phyloP scores from a whole-genome alignment of 2,329 filamentous ascomycete genomes.

The Cercospora berteroae region DNA sequence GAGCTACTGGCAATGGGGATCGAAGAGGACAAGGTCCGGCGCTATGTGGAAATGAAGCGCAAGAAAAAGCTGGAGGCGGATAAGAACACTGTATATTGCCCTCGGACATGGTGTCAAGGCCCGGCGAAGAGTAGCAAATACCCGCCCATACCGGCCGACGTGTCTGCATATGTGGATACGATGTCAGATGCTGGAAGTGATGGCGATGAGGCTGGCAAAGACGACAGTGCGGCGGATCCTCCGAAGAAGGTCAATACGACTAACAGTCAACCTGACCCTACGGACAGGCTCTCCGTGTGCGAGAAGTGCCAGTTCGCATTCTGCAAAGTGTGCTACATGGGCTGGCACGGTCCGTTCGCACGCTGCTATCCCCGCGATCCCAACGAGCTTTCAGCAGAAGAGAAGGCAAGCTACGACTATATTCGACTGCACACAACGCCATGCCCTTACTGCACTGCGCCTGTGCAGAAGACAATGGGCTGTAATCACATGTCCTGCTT shows the following conservation, averaged over 20 bases:
- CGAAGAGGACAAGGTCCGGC: slow-evolving; percentile 67
- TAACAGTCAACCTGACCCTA: slow-evolving; percentile 28
- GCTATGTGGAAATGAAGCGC: slow-evolving; percentile 86
- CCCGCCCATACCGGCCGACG: slow-evolving; percentile 46
- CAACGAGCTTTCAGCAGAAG: slow-evolving; percentile 75
- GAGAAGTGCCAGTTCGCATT: slow-evolving; percentile 89
- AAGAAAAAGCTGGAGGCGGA: slow-evolving; percentile 91
- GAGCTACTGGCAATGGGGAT: slow-evolving; percentile 63
- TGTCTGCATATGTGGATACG: slow-evolving; percentile 40
- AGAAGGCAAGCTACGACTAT: slow-evolving; percentile 83
- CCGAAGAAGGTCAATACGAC: slow-evolving; percentile 18
- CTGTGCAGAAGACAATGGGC: slow-evolving; percentile 84
- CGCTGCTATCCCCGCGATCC: slow-evolving; percentile 65
- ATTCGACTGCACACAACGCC: slow-evolving; percentile 76
- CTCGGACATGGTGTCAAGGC: slow-evolving; percentile 86
- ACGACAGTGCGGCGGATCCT: slow-evolving; percentile 4
- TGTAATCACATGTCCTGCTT: slow-evolving; percentile 98
- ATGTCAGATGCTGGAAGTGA: slow-evolving; percentile 38
- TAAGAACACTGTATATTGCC: slow-evolving; percentile 89
- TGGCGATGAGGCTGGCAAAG: slow-evolving; percentile 8
- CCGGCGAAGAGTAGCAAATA: slow-evolving; percentile 64
- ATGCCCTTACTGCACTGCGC: slow-evolving; percentile 83
- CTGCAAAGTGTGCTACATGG: slow-evolving; percentile 68
- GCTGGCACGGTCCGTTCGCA: slow-evolving; percentile 93
- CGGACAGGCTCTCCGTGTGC: slow-evolving; percentile 75